A percentile compares a stretch with the other conserved stretches of the same genome.
phyloP scores from a whole-genome alignment of 2,329 filamentous ascomycete species.

The Orbilia javanica region DNA sequence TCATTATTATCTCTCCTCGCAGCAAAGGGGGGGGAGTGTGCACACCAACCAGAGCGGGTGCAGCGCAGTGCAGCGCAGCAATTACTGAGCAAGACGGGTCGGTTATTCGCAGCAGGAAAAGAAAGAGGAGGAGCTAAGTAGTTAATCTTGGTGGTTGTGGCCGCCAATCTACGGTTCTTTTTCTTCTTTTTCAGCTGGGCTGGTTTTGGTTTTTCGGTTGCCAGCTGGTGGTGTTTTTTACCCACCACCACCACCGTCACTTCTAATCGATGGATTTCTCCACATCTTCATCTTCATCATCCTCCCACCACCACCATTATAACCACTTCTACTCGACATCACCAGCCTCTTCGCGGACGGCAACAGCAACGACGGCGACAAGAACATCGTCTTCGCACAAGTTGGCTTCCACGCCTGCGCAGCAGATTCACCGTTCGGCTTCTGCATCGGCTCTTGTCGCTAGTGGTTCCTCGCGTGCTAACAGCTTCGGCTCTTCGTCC shows the following conservation, averaged over 20 bases:
- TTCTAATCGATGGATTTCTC: conserved; percentile 54
- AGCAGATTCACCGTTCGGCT: conserved; percentile 47
- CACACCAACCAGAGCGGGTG: conserved; percentile 18
- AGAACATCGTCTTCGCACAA: conserved; percentile 43
- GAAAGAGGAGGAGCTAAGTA: conserved; percentile 11
- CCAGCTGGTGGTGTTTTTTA: conserved; percentile 23
- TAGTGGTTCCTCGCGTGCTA: conserved; percentile 27
- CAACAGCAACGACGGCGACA: conserved; percentile 5
- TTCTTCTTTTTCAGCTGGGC: conserved; percentile 39
- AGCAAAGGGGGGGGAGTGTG: conserved; percentile 37
- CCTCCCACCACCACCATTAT: conserved; percentile 19
- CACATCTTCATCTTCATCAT: conserved; percentile 38
- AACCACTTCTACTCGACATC: conserved; percentile 31
- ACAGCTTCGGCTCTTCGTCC: conserved; percentile 13
- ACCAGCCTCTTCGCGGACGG: conserved; percentile 45
- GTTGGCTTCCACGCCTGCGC: conserved; percentile 28
- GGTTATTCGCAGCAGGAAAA: conserved; percentile 36
- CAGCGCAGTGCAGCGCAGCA: background rate
- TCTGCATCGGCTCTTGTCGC: conserved; percentile 56
- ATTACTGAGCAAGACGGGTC: conserved; percentile 30
- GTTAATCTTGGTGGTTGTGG: conserved; percentile 16
- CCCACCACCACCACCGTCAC: conserved; percentile 11
- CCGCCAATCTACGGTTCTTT: conserved; percentile 49
- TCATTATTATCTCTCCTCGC: conserved; percentile 17
- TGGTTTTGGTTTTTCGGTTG: conserved; percentile 15